Conservation (phyloP, 306 rosid genomes). For the Gastrolobium bilobum region DNA sequence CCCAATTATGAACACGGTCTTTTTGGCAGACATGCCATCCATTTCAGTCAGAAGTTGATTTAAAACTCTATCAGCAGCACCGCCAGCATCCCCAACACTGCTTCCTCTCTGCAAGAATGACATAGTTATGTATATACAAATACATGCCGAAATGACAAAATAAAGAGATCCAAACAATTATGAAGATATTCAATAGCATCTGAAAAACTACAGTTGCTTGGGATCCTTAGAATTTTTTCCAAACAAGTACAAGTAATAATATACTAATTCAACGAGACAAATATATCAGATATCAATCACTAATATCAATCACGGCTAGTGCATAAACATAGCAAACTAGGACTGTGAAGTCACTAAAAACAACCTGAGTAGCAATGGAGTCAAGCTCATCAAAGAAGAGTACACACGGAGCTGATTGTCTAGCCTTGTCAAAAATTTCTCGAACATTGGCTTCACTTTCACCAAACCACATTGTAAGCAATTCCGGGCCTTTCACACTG, state of each 20-base stretch:
- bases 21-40: slow-evolving; percentile 70
- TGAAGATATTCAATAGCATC: background rate
- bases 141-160: slow-evolving; percentile 14
- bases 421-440: slow-evolving; percentile 70
- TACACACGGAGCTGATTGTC: slow-evolving; percentile 69
- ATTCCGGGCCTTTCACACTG: slow-evolving; percentile 67
- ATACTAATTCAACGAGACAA: background rate
- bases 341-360: slow-evolving; percentile 25
- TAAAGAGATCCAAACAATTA: slow-evolving; percentile 3
- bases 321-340: slow-evolving; percentile 1
- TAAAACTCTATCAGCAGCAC: slow-evolving; percentile 68
- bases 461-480: slow-evolving; percentile 75
- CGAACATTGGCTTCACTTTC: slow-evolving; percentile 78
- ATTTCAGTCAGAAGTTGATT: slow-evolving; percentile 71
- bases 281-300: no score
- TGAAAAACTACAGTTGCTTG: background rate
- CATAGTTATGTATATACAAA: slow-evolving; percentile 2
- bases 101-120: slow-evolving; percentile 59
- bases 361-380: slow-evolving; percentile 71
- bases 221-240: background rate
- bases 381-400: slow-evolving; percentile 75
- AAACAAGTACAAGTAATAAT: background rate
- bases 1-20: slow-evolving; percentile 69
- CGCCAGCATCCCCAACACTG: slow-evolving; percentile 67
- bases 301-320: background rate